Conservation (phyloP, 495 filamentous ascomycete species). For the Hyaloscypha variabilis region DNA sequence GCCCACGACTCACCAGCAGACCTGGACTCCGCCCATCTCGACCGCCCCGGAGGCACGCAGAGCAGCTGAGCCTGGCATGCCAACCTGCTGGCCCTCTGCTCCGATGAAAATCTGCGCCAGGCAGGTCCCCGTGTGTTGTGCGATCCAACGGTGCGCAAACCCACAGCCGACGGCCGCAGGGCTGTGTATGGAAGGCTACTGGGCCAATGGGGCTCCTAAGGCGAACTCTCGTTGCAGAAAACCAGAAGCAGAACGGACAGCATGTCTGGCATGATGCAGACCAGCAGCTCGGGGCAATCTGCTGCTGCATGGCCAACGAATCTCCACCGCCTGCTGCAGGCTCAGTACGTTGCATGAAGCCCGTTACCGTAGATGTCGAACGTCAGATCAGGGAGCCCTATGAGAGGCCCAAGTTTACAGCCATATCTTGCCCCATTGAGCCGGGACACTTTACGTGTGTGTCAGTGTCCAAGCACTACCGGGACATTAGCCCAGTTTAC, state of each 20-base stretch:
- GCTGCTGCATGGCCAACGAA: slow-evolving; percentile 22
- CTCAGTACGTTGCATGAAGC: background rate
- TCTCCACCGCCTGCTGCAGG: slow-evolving; percentile 3
- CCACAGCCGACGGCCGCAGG: slow-evolving; percentile 21
- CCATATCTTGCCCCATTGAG: background rate
- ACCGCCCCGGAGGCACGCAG: background rate
- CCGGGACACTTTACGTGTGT: background rate
- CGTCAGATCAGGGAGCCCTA: background rate
- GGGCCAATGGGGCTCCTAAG: slow-evolving; percentile 15
- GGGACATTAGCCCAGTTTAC: background rate
- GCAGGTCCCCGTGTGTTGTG: slow-evolving; percentile 5
- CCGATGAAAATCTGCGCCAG: background rate
- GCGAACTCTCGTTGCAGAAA: slow-evolving; percentile 12
- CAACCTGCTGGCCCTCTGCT: background rate
- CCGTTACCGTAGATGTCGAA: background rate
- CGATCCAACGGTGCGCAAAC: slow-evolving; percentile 4
- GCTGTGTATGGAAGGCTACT: slow-evolving; percentile 11
- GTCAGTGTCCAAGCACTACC: background rate
- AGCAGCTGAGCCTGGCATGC: background rate
- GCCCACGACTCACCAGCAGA: no score
- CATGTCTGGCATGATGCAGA: slow-evolving; percentile 1
- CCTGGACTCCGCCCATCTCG: no score
- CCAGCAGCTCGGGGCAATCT: background rate
- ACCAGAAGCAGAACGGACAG: background rate
- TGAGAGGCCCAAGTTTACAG: background rate